These are phyloP conservation scores for Parasarocladium wereldwijsianum DNA, from an alignment of 2,329 filamentous ascomycete genomes.

Conservation along the genomic window DNA sequence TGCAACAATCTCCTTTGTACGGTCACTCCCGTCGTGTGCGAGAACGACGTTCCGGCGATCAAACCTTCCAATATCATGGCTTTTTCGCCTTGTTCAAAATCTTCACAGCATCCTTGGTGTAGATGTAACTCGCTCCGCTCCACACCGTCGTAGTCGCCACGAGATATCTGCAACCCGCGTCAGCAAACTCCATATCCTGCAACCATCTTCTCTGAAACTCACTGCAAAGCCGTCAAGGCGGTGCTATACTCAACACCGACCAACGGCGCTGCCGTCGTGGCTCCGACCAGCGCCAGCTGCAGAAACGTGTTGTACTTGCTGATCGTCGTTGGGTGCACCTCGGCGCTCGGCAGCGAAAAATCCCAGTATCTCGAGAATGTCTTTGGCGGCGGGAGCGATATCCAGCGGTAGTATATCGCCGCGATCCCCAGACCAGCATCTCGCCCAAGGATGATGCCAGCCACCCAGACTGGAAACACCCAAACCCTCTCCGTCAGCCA, in stretches of 20 bases:
- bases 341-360: slow-evolving; percentile 77
- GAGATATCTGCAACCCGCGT: slow-evolving; percentile 43
- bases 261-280: slow-evolving; percentile 68
- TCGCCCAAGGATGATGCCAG: slow-evolving; percentile 76
- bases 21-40: no score
- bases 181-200: slow-evolving; percentile 2
- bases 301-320: slow-evolving; percentile 91
- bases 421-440: slow-evolving; percentile 72
- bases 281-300: slow-evolving; percentile 74
- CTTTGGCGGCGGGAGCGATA: slow-evolving; percentile 84
- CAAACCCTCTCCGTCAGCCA: no score
- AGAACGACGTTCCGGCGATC: no score
- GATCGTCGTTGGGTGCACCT: slow-evolving; percentile 70
- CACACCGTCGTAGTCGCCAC: slow-evolving; percentile 84
- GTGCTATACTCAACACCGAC: slow-evolving; percentile 41
- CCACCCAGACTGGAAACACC: slow-evolving; percentile 56
- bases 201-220: slow-evolving; percentile 17
- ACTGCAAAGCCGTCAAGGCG: slow-evolving; percentile 49
- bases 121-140: slow-evolving; percentile 88
- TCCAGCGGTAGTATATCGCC: slow-evolving; percentile 92
- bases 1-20: no score
- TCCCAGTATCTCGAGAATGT: slow-evolving; percentile 93
- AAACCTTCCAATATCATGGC: no score
- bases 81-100: slow-evolving; percentile 40
- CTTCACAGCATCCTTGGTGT: slow-evolving; percentile 79